Evolutionary conservation across 1,139 yeast genomes (phyloP), one percentile per base, ranked within the genome.

Genomic region (Yamadazyma jaroonii): DNA sequence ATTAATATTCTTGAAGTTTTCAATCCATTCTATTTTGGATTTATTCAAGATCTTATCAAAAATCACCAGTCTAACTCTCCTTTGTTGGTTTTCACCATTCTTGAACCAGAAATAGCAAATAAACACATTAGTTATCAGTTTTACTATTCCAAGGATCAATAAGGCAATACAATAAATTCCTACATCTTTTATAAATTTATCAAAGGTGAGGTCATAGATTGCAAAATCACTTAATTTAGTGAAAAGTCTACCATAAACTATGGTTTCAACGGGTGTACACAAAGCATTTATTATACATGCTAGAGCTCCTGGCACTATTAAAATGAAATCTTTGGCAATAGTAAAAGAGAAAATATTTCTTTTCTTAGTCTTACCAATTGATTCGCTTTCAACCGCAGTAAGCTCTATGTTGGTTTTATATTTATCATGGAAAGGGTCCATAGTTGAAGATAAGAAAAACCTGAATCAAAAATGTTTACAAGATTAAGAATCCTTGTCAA

Each of bases 81-180:
- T 50, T 32, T 81, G 86, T 46, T 85, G 90, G 12, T 65, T 60
- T 56, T 87, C 96, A 3, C 96, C 96, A 40, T 84, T 67, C 20
- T 64, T 54, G 72, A 83, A 77, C 87, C 95, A 89, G 0, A 68
- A 47, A 1, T 72, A 56, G 4, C 84, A 67, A 21, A 84, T 77
- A 0, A 67, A 35, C 82, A 86, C 81, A 13, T 73, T 69, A 11
- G 75, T 54, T 0, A 79, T 46, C 42, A 77, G 61, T 26, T 77
- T 65, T 0, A 68, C 79, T 0, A 69, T 68, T 3, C 90, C 95
- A 3, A 83, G 56, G 0, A 72, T 67, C 45, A 81, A 66, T 3
- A 86, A 64, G 4, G 77, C 62, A 44, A 79, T 77, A 36, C 85
- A 72, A 13, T 74, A 63, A 24, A 66, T 45, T 22, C 72, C 63